These are phyloP conservation scores for Chlorophyllum brunneum DNA, from an alignment of 768 basidiomycete species.

Conservation along the genomic window DNA sequence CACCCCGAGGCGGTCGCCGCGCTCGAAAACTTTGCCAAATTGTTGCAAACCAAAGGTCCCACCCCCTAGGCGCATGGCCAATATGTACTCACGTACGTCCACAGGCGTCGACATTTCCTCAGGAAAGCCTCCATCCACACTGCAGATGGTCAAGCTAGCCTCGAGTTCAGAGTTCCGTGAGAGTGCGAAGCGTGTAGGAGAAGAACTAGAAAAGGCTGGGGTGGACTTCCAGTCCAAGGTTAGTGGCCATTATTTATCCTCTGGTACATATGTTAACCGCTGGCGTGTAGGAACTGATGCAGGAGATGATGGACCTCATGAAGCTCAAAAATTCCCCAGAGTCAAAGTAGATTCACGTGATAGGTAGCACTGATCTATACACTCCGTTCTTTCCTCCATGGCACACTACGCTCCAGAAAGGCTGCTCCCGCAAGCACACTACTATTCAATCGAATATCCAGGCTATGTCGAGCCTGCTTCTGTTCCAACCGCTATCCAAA, in stretches of 20 bases:
- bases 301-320: slow-evolving; percentile 28
- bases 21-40: slow-evolving; percentile 37
- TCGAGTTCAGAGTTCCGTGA: slow-evolving; percentile 49
- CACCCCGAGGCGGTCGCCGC: slow-evolving; percentile 49
- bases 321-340: slow-evolving; percentile 2
- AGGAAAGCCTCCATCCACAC: slow-evolving; percentile 41
- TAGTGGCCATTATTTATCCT: slow-evolving; percentile 13
- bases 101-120: slow-evolving; percentile 46
- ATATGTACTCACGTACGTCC: not conserved
- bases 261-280: not conserved
- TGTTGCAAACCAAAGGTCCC: slow-evolving; percentile 47
- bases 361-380: not conserved
- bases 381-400: not conserved
- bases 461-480: slow-evolving; percentile 72
- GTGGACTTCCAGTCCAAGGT: slow-evolving; percentile 57
- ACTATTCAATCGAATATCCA: slow-evolving; percentile 87
- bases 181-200: slow-evolving; percentile 40
- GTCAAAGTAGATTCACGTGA: slow-evolving; percentile 5
- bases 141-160: slow-evolving; percentile 53
- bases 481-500: slow-evolving; percentile 55
- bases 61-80: not conserved
- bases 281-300: slow-evolving; percentile 40
- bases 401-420: slow-evolving; percentile 26
- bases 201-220: slow-evolving; percentile 55
- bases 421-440: slow-evolving; percentile 53